phyloP scores from a whole-genome alignment of 257 asterid species.

The Craterostigma plantagineum region DNA sequence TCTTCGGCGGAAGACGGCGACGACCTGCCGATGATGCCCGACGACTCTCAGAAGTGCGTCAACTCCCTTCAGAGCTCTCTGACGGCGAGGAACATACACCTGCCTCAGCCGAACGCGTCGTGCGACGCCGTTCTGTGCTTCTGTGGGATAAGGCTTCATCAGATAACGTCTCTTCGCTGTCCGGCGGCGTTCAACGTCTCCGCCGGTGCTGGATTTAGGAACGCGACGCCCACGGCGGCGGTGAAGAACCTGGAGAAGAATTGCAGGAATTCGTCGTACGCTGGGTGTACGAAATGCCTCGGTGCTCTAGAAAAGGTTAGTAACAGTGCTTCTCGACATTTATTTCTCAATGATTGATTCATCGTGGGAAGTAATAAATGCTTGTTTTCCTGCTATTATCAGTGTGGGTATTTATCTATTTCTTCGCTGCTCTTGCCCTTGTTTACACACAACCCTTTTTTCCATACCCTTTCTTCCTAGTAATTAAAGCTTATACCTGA shows the following conservation, averaged over 20 bases:
- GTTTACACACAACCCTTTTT: too few species aligned
- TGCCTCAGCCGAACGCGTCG: conserved; percentile 65
- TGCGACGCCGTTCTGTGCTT: conserved; percentile 94
- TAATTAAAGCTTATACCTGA: too few species aligned
- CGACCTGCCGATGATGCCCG: conserved; percentile 85
- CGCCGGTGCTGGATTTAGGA: conserved; percentile 16
- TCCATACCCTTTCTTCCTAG: too few species aligned
- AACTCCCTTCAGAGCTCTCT: conserved; percentile 62
- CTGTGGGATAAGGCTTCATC: conserved; percentile 88
- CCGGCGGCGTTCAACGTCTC: conserved; percentile 72
- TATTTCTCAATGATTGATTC: conserved; percentile 16
- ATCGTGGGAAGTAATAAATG: neutral
- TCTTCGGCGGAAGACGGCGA: conserved; percentile 37
- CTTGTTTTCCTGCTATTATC: neutral
- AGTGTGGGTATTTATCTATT: neutral
- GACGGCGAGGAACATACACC: conserved; percentile 36
- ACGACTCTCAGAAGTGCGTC: conserved; percentile 88
- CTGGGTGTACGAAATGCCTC: conserved; percentile 81
- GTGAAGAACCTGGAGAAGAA: conserved; percentile 60
- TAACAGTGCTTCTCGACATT: conserved; percentile 12
- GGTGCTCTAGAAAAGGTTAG: conserved; percentile 80
- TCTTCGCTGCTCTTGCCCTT: too few species aligned
- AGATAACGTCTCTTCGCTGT: conserved; percentile 56
- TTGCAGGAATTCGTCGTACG: conserved; percentile 60
- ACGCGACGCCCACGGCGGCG: conserved; percentile 79